Conservation (phyloP, 140 eudicot genomes). For the Erigeron philadelphicus region DNA sequence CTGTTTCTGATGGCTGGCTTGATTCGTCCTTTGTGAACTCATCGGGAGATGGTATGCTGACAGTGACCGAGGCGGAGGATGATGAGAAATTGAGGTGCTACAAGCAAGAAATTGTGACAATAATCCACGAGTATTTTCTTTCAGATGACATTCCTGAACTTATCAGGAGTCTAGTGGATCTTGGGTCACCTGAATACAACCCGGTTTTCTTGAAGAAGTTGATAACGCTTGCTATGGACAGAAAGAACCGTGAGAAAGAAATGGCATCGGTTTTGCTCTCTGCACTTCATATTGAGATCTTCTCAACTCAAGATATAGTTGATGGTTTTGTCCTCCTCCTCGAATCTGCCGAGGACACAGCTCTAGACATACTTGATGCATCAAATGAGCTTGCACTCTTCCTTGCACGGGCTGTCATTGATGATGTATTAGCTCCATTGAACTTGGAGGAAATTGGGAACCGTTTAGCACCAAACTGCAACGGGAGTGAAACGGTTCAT, state of each 20-base stretch:
- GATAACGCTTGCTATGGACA: slow-evolving; percentile 83
- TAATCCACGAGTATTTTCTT: slow-evolving; percentile 79
- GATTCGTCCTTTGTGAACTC: slow-evolving; percentile 54
- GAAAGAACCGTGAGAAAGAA: slow-evolving; percentile 88
- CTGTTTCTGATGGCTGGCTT: slow-evolving; percentile 71
- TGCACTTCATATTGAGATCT: slow-evolving; percentile 77
- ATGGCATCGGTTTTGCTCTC: slow-evolving; percentile 90
- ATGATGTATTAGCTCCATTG: slow-evolving; percentile 81
- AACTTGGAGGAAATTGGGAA: slow-evolving; percentile 69
- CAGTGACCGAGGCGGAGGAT: slow-evolving; percentile 30
- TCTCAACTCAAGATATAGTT: slow-evolving; percentile 79
- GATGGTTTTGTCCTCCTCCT: slow-evolving; percentile 69
- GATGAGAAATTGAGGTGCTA: slow-evolving; percentile 60
- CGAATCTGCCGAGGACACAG: slow-evolving; percentile 91
- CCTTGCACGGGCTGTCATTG: slow-evolving; percentile 80
- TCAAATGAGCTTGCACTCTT: slow-evolving; percentile 81
- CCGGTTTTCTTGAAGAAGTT: slow-evolving; percentile 74
- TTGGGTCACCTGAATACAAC: slow-evolving; percentile 60
- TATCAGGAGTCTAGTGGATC: slow-evolving; percentile 69
- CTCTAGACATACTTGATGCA: slow-evolving; percentile 85
- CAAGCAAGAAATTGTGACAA: slow-evolving; percentile 66
- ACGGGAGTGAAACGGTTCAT: slow-evolving; percentile 64
- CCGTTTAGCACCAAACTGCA: slow-evolving; percentile 54
- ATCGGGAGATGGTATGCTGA: slow-evolving; percentile 32
- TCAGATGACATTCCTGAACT: slow-evolving; percentile 94